Evolutionary conservation across 352 stramenopile species (phyloP), one percentile per base, ranked within the genome.

Genomic region (Phytophthora rubi): DNA sequence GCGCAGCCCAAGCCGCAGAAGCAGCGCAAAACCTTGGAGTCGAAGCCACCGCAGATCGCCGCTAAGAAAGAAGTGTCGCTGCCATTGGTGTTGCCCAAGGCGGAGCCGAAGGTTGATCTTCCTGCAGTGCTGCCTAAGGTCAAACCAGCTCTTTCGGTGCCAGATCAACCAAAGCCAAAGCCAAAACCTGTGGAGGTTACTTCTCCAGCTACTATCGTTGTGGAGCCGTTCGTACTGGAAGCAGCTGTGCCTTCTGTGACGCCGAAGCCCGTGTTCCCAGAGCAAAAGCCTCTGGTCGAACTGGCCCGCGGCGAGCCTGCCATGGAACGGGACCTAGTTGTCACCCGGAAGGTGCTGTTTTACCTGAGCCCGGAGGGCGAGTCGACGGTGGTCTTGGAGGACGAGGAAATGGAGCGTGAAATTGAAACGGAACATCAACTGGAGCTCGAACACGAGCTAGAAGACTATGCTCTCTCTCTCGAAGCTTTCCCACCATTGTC

Each of bases 271-370:
- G 52, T 74, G 42, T 76, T 73, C 15, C 65, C 75, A 9, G 32
- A 60, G 26, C 42, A 13, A 18, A 82, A 73, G 48, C 18, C 72
- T 61, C 58, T 80, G 53, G 59, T 76, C 26, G 65, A 76, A 61
- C 6, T 71, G 4, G 65, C 64, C 21, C 60, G 35, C 21, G 55
- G 64, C 6, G 69, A 82, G 42, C 65, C 71, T 39, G 56, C 64
- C 15, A 28, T 67, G 44, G 62, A 81, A 21, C 59, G 26, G 15
- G 59, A 77, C 21, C 8, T 81, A 21, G 51, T 78, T 54, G 26
- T 59, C 13, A 74, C 68, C 51, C 76, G 76, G 4, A 79, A 74
- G 26, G 76, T 83, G 47, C 54, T 71, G 18, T 61, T 83, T 13
- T 83, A 81, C 33, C 37, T 64, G 49, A 75, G 65, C 8, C 30